Base-by-base conservation (phyloP, 305 asterid species). In the Fraxinus platypoda region DNA sequence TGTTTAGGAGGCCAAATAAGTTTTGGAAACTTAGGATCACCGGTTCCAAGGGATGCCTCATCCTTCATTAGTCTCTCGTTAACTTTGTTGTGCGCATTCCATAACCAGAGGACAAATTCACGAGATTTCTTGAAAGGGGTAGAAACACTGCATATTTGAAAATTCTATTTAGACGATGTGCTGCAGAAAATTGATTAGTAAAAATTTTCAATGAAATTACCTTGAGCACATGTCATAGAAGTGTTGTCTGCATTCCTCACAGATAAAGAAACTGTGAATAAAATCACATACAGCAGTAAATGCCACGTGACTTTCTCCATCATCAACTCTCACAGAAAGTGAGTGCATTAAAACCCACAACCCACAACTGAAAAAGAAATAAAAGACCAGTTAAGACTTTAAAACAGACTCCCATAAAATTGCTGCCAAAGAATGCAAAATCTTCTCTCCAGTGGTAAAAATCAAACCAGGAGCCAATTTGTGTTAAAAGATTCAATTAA, bases 221-320 rank as follows among this genome's bases (percentile, higher is more conserved):
- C 95, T 92, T 81, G 97, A 90, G 77, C 98, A 94, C 97, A 92
- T 93, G 81, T 76, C 85, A 80, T 87, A 83, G 80, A 94, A 93
- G 87, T 94, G 98, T 78, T 89, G 94, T 78, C 98, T 88, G 59
- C 98, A 94, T 83, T 94, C 97, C 86, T 94, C 94, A 81, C 98
- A 94, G 62, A 93, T 35, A 78, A 94, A 94, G 89, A 93, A 94
- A 86, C 87, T 83, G 80, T 89, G 91, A 80, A 94, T 85, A 82
- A 91, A 94, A 83, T 94, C 93, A 52, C 98, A 92, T 23, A 87
- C 88, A 74, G 97, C 76, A 59, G 85, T 89, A 82, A 93, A 94
- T 54, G 94, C 95, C 89, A 82, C 78, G 74, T 92, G 89, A 88
- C 95, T 94, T 87, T 93, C 97, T 83, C 90, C 94, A 81, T 93